Base-by-base conservation (phyloP, 306 rosid species). In the Hippophae rhamnoides region DNA sequence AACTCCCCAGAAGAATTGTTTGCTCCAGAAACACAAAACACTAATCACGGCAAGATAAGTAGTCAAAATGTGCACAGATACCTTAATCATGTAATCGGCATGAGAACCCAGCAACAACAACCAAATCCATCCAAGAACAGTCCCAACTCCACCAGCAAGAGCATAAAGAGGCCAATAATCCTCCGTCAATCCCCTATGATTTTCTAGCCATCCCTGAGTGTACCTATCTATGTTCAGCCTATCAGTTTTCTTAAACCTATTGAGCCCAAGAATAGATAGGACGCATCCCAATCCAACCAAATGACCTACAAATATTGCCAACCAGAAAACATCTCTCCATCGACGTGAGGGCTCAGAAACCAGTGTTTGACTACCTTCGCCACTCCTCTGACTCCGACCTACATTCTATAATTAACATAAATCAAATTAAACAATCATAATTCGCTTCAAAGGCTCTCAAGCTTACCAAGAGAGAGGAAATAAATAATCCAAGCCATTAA, bases 261-360 rank as follows among this genome's bases (percentile, higher is more conserved):
- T 87, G 48, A 85, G 70, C 67, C 98, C 98, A 14, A 92, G 76
- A 72, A 81, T 73, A 55, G 74, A 76, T 7, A 92, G 81, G 38
- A 75, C 72, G 6, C 78, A 74, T 56, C 95, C 98, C 64, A 92
- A 8, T 41, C 81, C 70, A 68, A 83, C 66, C 86, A 83, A 75
- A 65, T 92, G 98, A 70, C 80, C 71, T 54, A 83, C 53, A 68
- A 92, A 92, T 38, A 83, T 57, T 14, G 79, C 84, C 68, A 70
- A 77, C 98, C 98, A 92, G 75, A 92, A 92, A 54, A 87, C 66
- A n/a, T 92, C 98, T 0, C 81, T 89, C 95, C 93, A 92, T 23
- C 80, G 82, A 56, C 96, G 83, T 6, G 79, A 67, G 43, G 84
- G 79, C 65, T 71, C 95, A 47, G 80, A 65, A 52, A 56, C 73